Evolutionary conservation across 192 early-diverging fungal species (phyloP), one percentile per base, ranked within the genome.

Genomic region (Gamsiella multidivaricata): DNA sequence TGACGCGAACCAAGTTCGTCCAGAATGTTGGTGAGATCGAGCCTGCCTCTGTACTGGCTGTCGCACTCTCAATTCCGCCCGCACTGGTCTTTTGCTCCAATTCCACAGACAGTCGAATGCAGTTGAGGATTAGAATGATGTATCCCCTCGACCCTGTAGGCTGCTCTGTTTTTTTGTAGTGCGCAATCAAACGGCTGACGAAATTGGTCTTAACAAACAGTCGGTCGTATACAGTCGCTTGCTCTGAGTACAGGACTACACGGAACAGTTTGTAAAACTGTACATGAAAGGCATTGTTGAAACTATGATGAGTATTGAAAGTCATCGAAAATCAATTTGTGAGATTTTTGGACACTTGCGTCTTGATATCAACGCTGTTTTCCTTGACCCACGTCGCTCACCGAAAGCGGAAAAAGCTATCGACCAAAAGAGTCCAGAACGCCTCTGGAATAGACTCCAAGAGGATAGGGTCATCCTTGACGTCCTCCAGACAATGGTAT

Each of bases 241-340:
- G 74, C 22, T 78, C 65, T 3, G 74, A 68, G 33, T 78, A 78
- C 14, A 78, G 53, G 0, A 61, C 65, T 20, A 78, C 66, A 0
- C 74, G 51, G 58, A 78, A 68, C 37, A 78, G 41, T 37, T 78
- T 78, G 66, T 78, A 78, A 41, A 78, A 78, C 8, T 69, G 74
- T 3, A 78, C 74, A 69, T 78, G 74, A 33, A 61, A 78, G 17
- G 74, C 74, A 41, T 62, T 78, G 65, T 78, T 78, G 54, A 78
- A 78, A 3, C 74, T 78, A 64, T 26, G 28, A 52, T n/a, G n/a
- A n/a, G n/a, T n/a, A n/a, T n/a, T n/a, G n/a, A n/a, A n/a, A n/a
- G n/a, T n/a, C n/a, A n/a, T n/a, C n/a, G n/a, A n/a, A n/a, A n/a
- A n/a, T n/a, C n/a, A n/a, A n/a, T n/a, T n/a, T n/a, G n/a, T n/a